Conservation (phyloP, 495 filamentous ascomycete genomes). For the Trypethelium eluteriae region DNA sequence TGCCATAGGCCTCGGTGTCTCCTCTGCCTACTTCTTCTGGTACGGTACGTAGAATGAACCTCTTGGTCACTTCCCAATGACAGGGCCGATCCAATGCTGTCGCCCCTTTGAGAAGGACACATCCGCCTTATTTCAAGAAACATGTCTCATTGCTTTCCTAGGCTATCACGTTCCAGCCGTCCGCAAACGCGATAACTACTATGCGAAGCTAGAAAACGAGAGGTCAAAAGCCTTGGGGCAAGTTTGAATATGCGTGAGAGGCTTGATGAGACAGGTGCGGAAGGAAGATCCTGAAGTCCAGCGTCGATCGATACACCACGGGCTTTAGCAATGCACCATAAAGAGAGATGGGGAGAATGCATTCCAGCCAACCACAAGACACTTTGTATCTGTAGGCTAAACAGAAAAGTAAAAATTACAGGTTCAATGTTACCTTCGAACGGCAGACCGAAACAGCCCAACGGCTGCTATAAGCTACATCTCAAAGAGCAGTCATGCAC, state of each 20-base stretch:
- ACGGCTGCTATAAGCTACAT: background rate
- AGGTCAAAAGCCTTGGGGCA: constrained; percentile 43
- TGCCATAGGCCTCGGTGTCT: constrained; percentile 54
- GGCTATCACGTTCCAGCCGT: constrained; percentile 74
- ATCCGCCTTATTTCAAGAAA: background rate
- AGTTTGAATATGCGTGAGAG: constrained; percentile 20
- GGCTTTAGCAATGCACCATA: background rate
- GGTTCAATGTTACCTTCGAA: background rate
- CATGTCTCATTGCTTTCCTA: constrained; percentile 23
- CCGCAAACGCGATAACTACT: constrained; percentile 66
- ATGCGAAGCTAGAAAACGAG: constrained; percentile 67
- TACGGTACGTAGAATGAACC: constrained; percentile 56
- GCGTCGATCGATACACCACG: background rate
- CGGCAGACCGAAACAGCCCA: background rate
- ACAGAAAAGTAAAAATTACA: background rate
- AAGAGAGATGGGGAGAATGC: background rate
- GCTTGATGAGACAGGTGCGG: background rate
- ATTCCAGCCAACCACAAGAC: background rate
- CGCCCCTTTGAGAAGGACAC: background rate
- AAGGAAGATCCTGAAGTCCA: background rate
- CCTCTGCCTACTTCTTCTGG: constrained; percentile 72
- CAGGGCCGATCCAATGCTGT: background rate
- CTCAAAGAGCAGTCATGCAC: background rate
- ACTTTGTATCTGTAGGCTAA: background rate
- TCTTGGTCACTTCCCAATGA: background rate